Percentiles rank a stretch among this genome's conserved stretches.
phyloP scores from a whole-genome alignment of 2,329 filamentous ascomycete genomes.

The Verticillium longisporum region DNA sequence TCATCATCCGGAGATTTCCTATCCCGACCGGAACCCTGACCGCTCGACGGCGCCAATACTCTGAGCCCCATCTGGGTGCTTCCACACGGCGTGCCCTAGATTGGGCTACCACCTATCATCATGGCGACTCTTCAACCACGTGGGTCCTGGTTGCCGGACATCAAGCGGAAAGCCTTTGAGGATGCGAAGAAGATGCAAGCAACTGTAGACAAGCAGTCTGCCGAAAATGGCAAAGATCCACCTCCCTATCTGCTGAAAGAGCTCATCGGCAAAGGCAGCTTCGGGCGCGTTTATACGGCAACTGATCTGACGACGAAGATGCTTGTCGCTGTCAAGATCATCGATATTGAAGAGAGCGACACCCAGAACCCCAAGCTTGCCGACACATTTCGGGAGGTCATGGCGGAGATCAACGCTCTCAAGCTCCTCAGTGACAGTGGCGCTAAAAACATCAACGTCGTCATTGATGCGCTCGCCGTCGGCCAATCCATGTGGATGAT shows the following conservation, averaged over 20 bases:
- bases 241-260: constrained; percentile 64
- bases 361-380: constrained; percentile 56
- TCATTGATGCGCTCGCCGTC: constrained; percentile 71
- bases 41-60: neutral
- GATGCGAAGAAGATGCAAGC: constrained; percentile 67
- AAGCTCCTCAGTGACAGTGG: constrained; percentile 67
- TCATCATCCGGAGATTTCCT: neutral
- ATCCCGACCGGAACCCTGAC: neutral
- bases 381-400: constrained; percentile 62
- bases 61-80: neutral
- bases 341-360: constrained; percentile 75
- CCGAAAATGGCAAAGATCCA: constrained; percentile 49
- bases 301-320: constrained; percentile 35
- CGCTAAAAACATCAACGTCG: constrained; percentile 73
- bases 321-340: constrained; percentile 73
- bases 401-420: constrained; percentile 63
- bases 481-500: constrained; percentile 83
- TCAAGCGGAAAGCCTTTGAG: constrained; percentile 55
- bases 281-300: constrained; percentile 68
- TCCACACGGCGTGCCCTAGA: neutral
- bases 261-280: constrained; percentile 69
- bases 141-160: constrained; percentile 34
- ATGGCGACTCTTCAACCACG: constrained; percentile 37
- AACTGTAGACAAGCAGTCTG: constrained; percentile 54
- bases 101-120: neutral